Evolutionary conservation across 176 grass and related monocot genomes (phyloP).

Genomic region (Paspalum notatum): DNA sequence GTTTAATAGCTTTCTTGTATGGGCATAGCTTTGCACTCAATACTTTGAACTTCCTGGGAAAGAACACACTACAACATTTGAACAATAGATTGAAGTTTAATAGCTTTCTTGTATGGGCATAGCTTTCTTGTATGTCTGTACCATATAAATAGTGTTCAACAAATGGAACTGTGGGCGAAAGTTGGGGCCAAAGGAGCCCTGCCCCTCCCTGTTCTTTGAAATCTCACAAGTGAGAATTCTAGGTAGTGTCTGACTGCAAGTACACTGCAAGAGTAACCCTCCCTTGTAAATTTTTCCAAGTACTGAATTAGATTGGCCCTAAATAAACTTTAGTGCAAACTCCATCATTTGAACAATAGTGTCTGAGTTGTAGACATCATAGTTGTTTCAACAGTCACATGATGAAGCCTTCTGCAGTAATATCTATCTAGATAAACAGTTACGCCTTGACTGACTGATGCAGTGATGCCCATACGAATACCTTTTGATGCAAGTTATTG

Average conservation of each 20-base stretch:
- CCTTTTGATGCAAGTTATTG: slow-evolving; percentile 18
- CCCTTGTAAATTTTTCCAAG: slow-evolving; percentile 1
- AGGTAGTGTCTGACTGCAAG: not conserved
- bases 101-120: not conserved
- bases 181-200: slow-evolving; percentile 4
- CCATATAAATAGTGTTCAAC: slow-evolving; percentile 11
- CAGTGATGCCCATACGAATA: not conserved
- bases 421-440: slow-evolving; percentile 11
- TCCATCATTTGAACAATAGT: not conserved
- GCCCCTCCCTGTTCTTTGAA: not conserved
- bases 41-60: slow-evolving; percentile 20
- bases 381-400: slow-evolving; percentile 9
- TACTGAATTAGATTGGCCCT: slow-evolving; percentile 23
- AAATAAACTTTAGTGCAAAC: slow-evolving; percentile 20
- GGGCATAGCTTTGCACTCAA: slow-evolving; percentile 18
- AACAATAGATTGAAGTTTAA: not conserved
- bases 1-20: not conserved
- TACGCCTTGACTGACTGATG: slow-evolving; percentile 2
- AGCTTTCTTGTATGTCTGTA: not conserved
- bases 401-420: not conserved
- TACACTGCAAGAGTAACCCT: slow-evolving; percentile 9
- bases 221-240: not conserved
- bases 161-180: not conserved
- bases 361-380: slow-evolving; percentile 17
- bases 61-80: slow-evolving; percentile 9